Conservation (phyloP, 2,329 filamentous ascomycete species). For the Trichoderma gracile region DNA sequence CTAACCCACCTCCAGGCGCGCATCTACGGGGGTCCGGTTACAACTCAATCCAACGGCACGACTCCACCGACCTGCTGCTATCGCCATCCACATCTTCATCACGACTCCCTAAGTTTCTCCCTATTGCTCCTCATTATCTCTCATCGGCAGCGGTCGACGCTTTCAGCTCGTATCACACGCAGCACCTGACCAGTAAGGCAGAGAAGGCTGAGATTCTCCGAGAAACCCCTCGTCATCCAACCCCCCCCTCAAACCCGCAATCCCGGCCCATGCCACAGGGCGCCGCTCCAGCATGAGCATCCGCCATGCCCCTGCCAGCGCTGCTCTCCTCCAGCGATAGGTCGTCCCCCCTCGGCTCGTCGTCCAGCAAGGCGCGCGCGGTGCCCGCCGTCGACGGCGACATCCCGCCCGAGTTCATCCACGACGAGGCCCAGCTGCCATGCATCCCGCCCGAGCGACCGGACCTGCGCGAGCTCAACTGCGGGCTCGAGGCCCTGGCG, state of each 20-base stretch:
- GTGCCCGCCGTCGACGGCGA: constrained; percentile 32
- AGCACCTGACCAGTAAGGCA: neutral
- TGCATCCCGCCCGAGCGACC: constrained; percentile 53
- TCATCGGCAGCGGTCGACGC: neutral
- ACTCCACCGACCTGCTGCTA: constrained; percentile 9
- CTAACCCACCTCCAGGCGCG: neutral
- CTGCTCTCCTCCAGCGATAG: constrained; percentile 49
- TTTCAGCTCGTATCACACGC: neutral
- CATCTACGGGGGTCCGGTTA: neutral
- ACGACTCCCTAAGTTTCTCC: neutral
- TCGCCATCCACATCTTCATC: constrained; percentile 5
- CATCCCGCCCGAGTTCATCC: constrained; percentile 50
- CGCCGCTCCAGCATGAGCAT: constrained; percentile 39
- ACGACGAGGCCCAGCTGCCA: constrained; percentile 56
- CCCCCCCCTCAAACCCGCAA: neutral
- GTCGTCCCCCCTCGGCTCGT: constrained; percentile 36
- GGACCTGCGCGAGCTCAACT: constrained; percentile 69
- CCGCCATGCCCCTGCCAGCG: constrained; percentile 51
- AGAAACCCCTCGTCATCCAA: too few relatives aligned
- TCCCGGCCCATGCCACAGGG: constrained; percentile 21
- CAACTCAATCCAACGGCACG: neutral
- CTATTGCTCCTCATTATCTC: neutral
- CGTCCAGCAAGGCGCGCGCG: constrained; percentile 29
- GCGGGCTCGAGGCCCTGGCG: constrained; percentile 65
- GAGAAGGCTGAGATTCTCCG: too few relatives aligned